A percentile compares a stretch with the other conserved stretches of the same genome.
These are phyloP conservation scores for Cladobotryum mycophilum DNA, from an alignment of 2,329 filamentous ascomycete genomes.

Conservation along the genomic window DNA sequence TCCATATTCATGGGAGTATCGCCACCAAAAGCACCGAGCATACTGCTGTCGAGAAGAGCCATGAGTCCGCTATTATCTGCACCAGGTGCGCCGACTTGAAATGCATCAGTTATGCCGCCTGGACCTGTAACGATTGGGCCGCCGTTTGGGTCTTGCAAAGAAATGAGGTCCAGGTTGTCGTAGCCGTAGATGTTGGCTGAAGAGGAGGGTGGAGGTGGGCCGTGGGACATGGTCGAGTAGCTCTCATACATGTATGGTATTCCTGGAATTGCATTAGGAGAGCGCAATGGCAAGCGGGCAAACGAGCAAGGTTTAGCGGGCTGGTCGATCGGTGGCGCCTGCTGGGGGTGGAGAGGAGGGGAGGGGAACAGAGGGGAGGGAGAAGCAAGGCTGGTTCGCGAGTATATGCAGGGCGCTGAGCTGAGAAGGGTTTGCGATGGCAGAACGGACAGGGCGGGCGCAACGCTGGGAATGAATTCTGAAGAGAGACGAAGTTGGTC, in stretches of 20 bases:
- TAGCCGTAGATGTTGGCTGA: slow-evolving; percentile 31
- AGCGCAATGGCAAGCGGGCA: slow-evolving; percentile 4
- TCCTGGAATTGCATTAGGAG: slow-evolving; percentile 23
- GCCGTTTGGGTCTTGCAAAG: slow-evolving; percentile 22
- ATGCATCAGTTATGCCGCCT: slow-evolving; percentile 6
- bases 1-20: slow-evolving; percentile 28
- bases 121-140: slow-evolving; percentile 18
- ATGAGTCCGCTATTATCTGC: slow-evolving; percentile 1
- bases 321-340: slow-evolving; percentile 8
- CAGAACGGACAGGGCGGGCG: no score
- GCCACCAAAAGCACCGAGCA: slow-evolving; percentile 6
- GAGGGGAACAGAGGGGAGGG: background rate
- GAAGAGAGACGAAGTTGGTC: no score
- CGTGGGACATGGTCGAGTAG: slow-evolving; percentile 28
- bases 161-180: slow-evolving; percentile 24
- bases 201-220: slow-evolving; percentile 27
- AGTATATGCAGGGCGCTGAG: background rate
- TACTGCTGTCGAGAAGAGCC: slow-evolving; percentile 9
- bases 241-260: slow-evolving; percentile 13
- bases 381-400: slow-evolving; percentile 3
- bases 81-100: background rate
- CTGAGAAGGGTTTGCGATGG: no score
- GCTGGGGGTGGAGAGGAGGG: background rate
- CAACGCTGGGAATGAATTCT: no score
- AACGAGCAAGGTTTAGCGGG: slow-evolving; percentile 10